A percentile compares a stretch with the other conserved stretches of the same genome.
phyloP scores from a whole-genome alignment of 192 early-diverging fungal genomes.

The Funneliformis geosporum region DNA sequence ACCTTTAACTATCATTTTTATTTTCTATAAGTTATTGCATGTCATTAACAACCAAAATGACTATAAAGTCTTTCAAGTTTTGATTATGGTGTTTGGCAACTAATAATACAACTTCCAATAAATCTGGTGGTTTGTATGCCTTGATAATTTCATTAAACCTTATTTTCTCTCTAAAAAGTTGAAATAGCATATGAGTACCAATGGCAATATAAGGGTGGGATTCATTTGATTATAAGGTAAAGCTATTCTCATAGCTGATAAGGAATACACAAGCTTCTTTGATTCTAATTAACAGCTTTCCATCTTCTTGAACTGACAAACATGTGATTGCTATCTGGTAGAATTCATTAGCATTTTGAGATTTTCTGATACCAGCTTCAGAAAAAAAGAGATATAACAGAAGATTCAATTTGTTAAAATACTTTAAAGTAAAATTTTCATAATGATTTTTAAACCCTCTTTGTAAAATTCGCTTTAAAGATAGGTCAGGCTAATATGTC shows the following conservation, averaged over 20 bases:
- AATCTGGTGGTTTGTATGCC: constrained; percentile 7
- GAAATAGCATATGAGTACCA: constrained; percentile 27
- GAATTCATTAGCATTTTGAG: constrained; percentile 33
- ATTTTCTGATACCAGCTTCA: constrained; percentile 33
- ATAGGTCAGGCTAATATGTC: constrained; percentile 24
- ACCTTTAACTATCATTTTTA: constrained; percentile 23
- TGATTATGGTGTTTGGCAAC: constrained; percentile 27
- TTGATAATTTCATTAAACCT: background rate
- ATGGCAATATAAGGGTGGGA: constrained; percentile 10
- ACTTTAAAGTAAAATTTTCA: background rate
- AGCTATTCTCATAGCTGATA: constrained; percentile 24
- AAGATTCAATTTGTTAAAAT: constrained; percentile 22
- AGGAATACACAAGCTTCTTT: constrained; percentile 27
- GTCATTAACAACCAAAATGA: constrained; percentile 29
- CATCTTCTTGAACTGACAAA: constrained; percentile 25
- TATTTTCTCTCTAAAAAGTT: constrained; percentile 28
- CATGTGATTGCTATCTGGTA: constrained; percentile 28
- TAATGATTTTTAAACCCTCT: constrained; percentile 24
- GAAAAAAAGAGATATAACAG: constrained; percentile 32
- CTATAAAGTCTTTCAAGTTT: constrained; percentile 8
- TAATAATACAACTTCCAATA: constrained; percentile 2
- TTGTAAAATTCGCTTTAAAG: constrained; percentile 19
- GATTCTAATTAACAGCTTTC: constrained; percentile 10
- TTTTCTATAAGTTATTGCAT: constrained; percentile 27
- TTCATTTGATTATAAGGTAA: constrained; percentile 6